Evolutionary conservation across 1,284 basidiomycete genomes (phyloP), one percentile per base, ranked within the genome.

Genomic region (Trichosporon inkin): DNA sequence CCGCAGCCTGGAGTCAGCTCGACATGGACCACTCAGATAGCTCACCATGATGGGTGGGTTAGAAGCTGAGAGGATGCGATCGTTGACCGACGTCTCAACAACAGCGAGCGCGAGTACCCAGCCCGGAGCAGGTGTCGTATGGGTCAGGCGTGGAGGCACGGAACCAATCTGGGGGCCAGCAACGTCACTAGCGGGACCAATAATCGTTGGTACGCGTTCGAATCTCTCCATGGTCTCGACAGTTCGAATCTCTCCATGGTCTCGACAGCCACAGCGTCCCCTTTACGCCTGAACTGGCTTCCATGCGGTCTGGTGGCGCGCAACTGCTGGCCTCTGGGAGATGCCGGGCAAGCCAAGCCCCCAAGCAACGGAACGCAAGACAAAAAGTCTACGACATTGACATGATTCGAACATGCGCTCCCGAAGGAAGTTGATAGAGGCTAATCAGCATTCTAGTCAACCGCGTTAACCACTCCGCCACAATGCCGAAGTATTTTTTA

Each of bases 1-100:
- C 68, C 53, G 63, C 58, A 32, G 67, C 63, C 71, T 72, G 57
- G 6, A 14, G 55, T 63, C 49, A 61, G 59, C 47, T 51, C 6
- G 14, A 17, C 2, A 3, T 11, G 16, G 14, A 8, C 6, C 13
- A 36, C 22, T 22, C 22, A 6, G 16, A 7, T 3, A 20, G 22
- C 62, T 57, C 47, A 63, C 62, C 62, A 63, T 63, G 37, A 3
- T 63, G 58, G 49, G 28, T 32, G 39, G 17, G 40, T n/a, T 44
- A 17, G 28, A 37, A 17, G 11, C 24, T 38, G 24, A 19, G 19
- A 49, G 24, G 11, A 24, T 49, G 44, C 24, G 22, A n/a, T 49
- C 44, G 22, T n/a, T 49, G 44, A 22, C 44, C 44, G n/a, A 32
- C 16, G 24, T 32, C 44, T 49, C 44, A 32, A 28, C 44, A 49